Evolutionary conservation across 768 basidiomycete species (phyloP), one percentile per base, ranked within the genome.

Genomic region (Mrakia gelida): DNA sequence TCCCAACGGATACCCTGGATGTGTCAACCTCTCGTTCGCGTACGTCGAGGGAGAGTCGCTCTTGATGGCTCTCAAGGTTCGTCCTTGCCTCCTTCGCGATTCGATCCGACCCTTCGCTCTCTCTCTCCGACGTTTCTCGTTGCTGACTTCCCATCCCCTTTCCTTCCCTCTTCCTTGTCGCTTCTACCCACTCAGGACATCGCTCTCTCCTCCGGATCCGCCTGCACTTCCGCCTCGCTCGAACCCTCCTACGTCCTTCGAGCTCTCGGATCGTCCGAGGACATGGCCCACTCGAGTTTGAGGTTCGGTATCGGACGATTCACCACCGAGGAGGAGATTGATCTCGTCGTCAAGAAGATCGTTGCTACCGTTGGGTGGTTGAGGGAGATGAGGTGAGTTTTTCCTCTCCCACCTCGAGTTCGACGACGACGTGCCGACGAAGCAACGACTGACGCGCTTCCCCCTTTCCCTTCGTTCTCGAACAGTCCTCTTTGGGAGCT

Each of bases 221-320:
- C 97, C 11, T 99, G 97, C 82, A 99, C 97, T 49, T 98, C 96
- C 0, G 97, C 97, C 13, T 98, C 96, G 11, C 87, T 99, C 75
- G 97, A 99, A 84, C 97, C 97, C 11, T 98, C 95, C 32, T 99
- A 99, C 84, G 97, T 99, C 6, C 89, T 99, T 49, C 91, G 97
- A 73, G 97, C 97, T 5, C 89, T 99, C 65, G 95, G 94, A 90
- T 82, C 75, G 87, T 79, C 95, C 38, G 97, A 99, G 84, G 97
- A 98, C 82, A 97, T 98, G 95, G 97, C 97, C 0, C 97, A 99
- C 84, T 97, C 95, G 26, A 96, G 94, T 26, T 88, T 99, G 75
- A 92, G 97, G 34, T 99, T 99, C 84, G 97, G 97, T 67, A 92
- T 99, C 79, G 97, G 97, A 34, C 90, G 97, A 30, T 99, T 99